Evolutionary conservation across 371 early-diverging fungal species (phyloP), one percentile per base, ranked within the genome.

Genomic region (Mucor saturninus): DNA sequence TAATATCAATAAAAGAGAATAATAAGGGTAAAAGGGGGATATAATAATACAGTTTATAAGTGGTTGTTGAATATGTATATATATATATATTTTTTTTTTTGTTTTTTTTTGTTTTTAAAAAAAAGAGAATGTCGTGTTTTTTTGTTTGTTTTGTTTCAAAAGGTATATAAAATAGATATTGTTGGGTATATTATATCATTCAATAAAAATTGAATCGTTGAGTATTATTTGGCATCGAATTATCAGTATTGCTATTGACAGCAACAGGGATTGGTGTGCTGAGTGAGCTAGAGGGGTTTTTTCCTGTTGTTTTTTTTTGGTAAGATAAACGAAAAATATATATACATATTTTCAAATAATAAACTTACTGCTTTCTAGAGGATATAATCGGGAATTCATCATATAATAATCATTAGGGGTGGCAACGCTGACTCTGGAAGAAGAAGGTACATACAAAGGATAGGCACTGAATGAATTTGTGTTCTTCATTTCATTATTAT

Each of bases 201-300:
- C 46, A 61, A 43, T 61, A 61, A 45, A 53, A 61, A 13, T 61
- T 54, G 46, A 53, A 61, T 53, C 61, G 40, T 35, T 61, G 53
- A 32, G 61, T 43, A 35, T 61, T 53, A n/a, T 53, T 61, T 30
- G 61, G 42, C 45, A 61, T 43, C 10, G 61, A 52, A 21, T 31
- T 53, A 29, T 45, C 38, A 29, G 46, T 38, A 28, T 46, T 49
- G 9, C 62, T 48, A 29, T 61, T 54, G 14, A 54, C 55, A n/a
- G 61, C 54, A 13, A 61, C 55, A 2, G 64, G 69, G 40, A 68
- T 64, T 40, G 69, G 69, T 6, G 68, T 68, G 30, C 68, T 68
- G 21, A 64, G 38, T 21, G 68, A 68, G 29, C 60, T 64, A 28
- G 68, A 64, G 21, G 68, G 68, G n/a, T 49, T 64, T 37, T 63